phyloP scores from a whole-genome alignment of 805 yeast species.

The Peterozyma toletana region DNA sequence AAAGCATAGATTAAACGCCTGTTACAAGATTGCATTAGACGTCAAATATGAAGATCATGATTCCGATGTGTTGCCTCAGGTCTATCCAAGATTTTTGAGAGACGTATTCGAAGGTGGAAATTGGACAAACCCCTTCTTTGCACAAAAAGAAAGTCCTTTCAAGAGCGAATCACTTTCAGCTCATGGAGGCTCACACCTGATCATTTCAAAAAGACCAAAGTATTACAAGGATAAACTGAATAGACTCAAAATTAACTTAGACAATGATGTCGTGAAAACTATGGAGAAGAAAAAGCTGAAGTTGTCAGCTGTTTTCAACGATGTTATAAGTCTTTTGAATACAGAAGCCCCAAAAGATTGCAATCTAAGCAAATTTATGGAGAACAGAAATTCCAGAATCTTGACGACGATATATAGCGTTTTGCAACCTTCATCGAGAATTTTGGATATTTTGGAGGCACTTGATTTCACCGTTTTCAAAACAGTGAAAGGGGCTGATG shows the following conservation, averaged over 20 bases:
- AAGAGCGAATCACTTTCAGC: not conserved
- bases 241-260: conserved; percentile 39
- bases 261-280: conserved; percentile 35
- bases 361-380: conserved; percentile 13
- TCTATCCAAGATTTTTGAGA: conserved; percentile 61
- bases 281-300: conserved; percentile 29
- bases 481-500: conserved; percentile 1
- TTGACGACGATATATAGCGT: conserved; percentile 46
- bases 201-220: not conserved
- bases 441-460: conserved; percentile 49
- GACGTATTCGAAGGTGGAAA: conserved; percentile 73
- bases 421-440: conserved; percentile 38
- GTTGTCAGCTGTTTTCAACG: conserved; percentile 29
- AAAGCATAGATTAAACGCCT: conserved; percentile 10
- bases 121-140: conserved; percentile 64
- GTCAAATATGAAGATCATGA: conserved; percentile 12
- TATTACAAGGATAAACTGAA: not conserved
- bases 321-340: conserved; percentile 32
- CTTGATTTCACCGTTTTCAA: conserved; percentile 51
- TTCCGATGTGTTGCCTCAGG: conserved; percentile 42
- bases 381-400: conserved; percentile 43
- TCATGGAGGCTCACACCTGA: not conserved
- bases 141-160: conserved; percentile 10
- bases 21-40: conserved; percentile 11
- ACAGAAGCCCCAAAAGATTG: conserved; percentile 25